Evolutionary conservation across 2,329 filamentous ascomycete species (phyloP), one percentile per base, ranked within the genome.

Genomic region (Chaetothyriales sp.): DNA sequence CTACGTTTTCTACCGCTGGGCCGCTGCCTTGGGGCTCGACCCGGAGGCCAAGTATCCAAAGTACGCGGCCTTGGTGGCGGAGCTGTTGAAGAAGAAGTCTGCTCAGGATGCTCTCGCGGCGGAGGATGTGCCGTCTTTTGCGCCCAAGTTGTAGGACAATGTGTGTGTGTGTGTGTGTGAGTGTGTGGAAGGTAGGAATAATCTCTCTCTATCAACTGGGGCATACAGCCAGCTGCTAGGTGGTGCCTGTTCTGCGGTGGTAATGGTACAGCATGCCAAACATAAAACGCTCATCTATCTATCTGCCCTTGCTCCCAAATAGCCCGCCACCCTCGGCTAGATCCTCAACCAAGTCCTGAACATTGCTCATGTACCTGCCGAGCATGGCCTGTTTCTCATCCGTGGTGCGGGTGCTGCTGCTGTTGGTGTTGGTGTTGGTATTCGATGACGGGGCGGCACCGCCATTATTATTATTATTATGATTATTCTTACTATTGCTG

Each of bases 331-430:
- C 57, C 64, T 86, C 86, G 57, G 82, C 80, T 60, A 95, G 69
- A 66, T 95, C 87, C 64, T 84, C 80, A 49, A 94, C 86, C 53
- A 94, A 73, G 59, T 89, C 86, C 55, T 89, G 84, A 22, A 93
- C 86, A 62, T 84, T 92, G 65, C 76, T 83, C 62, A 94, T 72
- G 65, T 92, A 86, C 57, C 79, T 75, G 44, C 83, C 84, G 42
- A 94, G 71, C 65, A 93, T 68, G 48, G 74, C 75, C 69, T 92
- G 86, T 70, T 95, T 95, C 65, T 93, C 84, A 57, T 84, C 80
- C 9, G 84, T 88, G 6, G 76, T 79, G 53, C 80, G 76, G n/a
- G 75, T 83, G 22, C 6, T 25, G 22, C 22, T 25, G 22, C 6
- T 25, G 6, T 25, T 25, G 3, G 22, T n/a, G n/a, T n/a, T n/a